Base-by-base conservation (phyloP, 306 rosid genomes). In the Delonix regia region DNA sequence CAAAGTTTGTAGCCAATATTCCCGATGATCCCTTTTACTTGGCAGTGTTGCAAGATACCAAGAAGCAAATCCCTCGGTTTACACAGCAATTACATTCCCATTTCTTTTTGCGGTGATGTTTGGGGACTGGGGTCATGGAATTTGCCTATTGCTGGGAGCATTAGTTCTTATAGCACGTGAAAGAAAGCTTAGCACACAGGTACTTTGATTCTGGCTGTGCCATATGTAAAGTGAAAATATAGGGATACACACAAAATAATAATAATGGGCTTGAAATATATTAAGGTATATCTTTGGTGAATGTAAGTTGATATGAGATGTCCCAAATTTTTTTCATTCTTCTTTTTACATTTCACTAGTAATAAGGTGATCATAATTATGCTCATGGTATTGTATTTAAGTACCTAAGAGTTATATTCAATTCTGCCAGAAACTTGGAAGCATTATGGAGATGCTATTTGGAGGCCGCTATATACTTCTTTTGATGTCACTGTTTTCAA, bases 111-210 rank as follows among this genome's bases (percentile, higher is more conserved):
- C 97, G 57, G 98, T 93, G 75, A 93, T 93, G 98, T 93, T 91
- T 89, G 98, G 98, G 72, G 98, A 93, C 82, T 93, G 97, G 98
- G 98, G 98, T 83, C 98, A 93, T 81, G 98, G 98, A 83, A 91
- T 89, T 81, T 93, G 98, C 85, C 83, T 93, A 82, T 84, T 93
- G 89, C 76, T 93, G 69, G 98, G 98, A 85, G 94, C 98, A 49
- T 70, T 93, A 74, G 51, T 91, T 88, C 98, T 93, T 71, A 85
- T 93, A 82, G 98, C 98, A 66, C 89, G 87, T 65, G 90, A 91
- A 83, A 93, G 84, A 78, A 93, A 89, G 84, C 91, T 89, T 55
- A 76, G 91, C 81, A 73, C 71, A 42, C 93, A 87, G 98, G 98
- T 93, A 75, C 3, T 81, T 70, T 61, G 53, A 75, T 28, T 60